Conservation (phyloP, 257 asterid species). For the Voacanga thouarsii region DNA sequence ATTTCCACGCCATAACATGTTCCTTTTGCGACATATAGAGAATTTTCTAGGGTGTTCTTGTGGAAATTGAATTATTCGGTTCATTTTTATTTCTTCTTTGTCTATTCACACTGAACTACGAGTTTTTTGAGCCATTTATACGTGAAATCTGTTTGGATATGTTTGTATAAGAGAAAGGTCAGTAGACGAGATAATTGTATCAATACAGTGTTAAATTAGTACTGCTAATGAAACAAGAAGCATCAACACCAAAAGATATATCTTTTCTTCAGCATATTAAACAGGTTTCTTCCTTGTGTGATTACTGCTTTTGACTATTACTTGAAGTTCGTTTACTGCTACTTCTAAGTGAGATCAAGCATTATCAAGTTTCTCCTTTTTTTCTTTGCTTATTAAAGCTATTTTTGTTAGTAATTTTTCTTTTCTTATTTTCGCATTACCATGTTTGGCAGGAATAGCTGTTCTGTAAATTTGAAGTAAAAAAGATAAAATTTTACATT, state of each 20-base stretch:
- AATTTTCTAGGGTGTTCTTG: background rate
- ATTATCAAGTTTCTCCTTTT: background rate
- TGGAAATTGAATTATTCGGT: background rate
- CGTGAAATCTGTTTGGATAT: background rate
- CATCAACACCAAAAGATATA: background rate
- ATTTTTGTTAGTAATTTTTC: background rate
- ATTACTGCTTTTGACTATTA: background rate
- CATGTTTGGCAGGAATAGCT: background rate
- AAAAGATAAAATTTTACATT: background rate
- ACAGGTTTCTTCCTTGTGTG: background rate
- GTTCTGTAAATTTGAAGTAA: background rate
- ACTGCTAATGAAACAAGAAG: background rate
- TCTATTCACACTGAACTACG: background rate
- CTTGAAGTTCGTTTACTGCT: background rate
- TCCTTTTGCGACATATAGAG: background rate
- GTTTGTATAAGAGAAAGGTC: background rate
- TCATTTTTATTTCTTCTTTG: background rate
- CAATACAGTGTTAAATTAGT: background rate
- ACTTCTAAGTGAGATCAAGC: background rate
- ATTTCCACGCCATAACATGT: background rate
- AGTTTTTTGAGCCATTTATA: background rate
- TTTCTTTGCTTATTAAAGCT: background rate
- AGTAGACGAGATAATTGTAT: background rate
- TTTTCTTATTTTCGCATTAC: background rate
- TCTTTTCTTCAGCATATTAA: background rate